Evolutionary conservation across 495 filamentous ascomycete species (phyloP).

Genomic region (Aspergillus hancockii): DNA sequence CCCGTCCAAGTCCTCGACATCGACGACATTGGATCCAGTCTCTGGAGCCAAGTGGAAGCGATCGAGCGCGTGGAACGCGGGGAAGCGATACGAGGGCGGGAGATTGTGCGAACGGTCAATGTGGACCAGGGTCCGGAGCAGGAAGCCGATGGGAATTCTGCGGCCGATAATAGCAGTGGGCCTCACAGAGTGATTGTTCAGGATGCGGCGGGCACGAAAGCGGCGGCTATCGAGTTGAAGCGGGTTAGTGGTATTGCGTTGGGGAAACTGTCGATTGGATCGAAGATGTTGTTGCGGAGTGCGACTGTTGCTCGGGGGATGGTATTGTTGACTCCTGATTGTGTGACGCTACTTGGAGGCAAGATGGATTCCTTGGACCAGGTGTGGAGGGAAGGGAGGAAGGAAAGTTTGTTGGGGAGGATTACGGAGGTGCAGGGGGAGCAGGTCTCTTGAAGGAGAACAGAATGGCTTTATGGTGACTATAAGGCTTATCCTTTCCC

Average conservation of each 20-base stretch:
- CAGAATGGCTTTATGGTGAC: neutral
- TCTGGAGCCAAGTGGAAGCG: slow-evolving; percentile 83
- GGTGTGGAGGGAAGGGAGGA: slow-evolving; percentile 71
- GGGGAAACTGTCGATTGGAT: slow-evolving; percentile 69
- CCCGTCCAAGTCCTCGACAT: slow-evolving; percentile 82
- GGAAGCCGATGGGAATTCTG: slow-evolving; percentile 21
- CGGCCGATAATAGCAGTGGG: slow-evolving; percentile 41
- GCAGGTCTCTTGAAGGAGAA: neutral
- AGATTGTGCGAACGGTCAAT: slow-evolving; percentile 73
- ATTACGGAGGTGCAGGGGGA: slow-evolving; percentile 38
- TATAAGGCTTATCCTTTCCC: neutral
- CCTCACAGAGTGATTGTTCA: slow-evolving; percentile 83
- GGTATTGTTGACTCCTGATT: slow-evolving; percentile 68
- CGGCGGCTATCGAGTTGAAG: slow-evolving; percentile 74
- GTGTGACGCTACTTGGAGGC: slow-evolving; percentile 71
- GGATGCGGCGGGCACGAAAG: slow-evolving; percentile 68
- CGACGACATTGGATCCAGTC: slow-evolving; percentile 73
- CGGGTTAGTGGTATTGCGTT: slow-evolving; percentile 63
- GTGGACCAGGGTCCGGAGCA: slow-evolving; percentile 47
- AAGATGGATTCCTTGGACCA: slow-evolving; percentile 82
- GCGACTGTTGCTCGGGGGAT: slow-evolving; percentile 72
- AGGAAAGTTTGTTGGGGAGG: slow-evolving; percentile 64
- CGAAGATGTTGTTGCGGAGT: slow-evolving; percentile 73
- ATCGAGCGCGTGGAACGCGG: slow-evolving; percentile 82
- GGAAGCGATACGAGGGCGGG: slow-evolving; percentile 76